phyloP scores from a whole-genome alignment of 2,329 filamentous ascomycete genomes.

The Onygenales sp. region DNA sequence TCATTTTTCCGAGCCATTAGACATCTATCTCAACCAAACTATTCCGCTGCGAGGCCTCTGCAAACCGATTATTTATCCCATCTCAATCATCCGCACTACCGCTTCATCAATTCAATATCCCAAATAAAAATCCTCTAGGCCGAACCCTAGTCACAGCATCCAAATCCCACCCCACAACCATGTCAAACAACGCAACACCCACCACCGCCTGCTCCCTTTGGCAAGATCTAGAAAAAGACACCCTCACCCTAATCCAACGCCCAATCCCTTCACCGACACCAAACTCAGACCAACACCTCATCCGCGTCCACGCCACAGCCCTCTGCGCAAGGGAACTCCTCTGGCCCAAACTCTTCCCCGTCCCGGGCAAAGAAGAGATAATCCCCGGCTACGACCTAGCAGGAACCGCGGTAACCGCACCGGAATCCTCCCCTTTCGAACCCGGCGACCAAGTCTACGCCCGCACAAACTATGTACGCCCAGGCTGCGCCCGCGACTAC shows the following conservation, averaged over 20 bases:
- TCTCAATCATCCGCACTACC: not conserved
- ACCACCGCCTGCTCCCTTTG: slow-evolving; percentile 6
- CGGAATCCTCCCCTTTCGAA: slow-evolving; percentile 27
- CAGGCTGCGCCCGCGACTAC: slow-evolving; percentile 31
- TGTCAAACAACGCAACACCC: slow-evolving; percentile 1
- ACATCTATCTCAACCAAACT: not conserved
- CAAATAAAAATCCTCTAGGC: not conserved
- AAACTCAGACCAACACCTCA: slow-evolving; percentile 25
- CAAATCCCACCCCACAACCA: not conserved
- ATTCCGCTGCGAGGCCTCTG: not conserved
- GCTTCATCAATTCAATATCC: not conserved
- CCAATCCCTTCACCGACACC: slow-evolving; percentile 16
- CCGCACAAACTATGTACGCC: slow-evolving; percentile 25
- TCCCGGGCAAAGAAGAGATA: slow-evolving; percentile 15
- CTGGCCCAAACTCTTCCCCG: slow-evolving; percentile 29
- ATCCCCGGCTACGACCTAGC: slow-evolving; percentile 36
- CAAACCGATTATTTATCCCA: not conserved
- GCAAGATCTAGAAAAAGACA: slow-evolving; percentile 5
- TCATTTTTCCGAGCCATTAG: not conserved
- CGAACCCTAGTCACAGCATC: not conserved
- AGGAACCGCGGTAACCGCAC: slow-evolving; percentile 28
- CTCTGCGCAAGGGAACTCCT: slow-evolving; percentile 35
- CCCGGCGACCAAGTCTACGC: slow-evolving; percentile 31
- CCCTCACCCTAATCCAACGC: slow-evolving; percentile 5
- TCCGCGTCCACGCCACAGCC: slow-evolving; percentile 30